These are phyloP conservation scores for Trichopus zeylanicus DNA, from an alignment of 116 monocot species.

Conservation along the genomic window DNA sequence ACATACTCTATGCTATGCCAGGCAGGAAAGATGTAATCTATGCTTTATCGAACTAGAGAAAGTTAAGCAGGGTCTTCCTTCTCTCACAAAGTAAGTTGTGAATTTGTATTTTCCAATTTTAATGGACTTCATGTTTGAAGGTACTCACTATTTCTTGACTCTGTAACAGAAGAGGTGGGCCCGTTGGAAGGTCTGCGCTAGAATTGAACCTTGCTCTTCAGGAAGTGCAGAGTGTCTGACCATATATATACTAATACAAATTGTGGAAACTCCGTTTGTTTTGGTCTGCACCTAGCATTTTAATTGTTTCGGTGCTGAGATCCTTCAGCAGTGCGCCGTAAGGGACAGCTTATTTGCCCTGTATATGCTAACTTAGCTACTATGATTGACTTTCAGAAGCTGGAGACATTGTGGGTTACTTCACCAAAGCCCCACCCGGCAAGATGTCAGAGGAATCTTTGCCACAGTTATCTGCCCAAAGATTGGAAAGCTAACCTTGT, in stretches of 20 bases:
- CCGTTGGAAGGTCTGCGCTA: conserved; percentile 61
- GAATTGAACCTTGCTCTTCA: conserved; percentile 83
- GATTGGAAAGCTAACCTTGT: too few species aligned
- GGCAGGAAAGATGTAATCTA: conserved; percentile 68
- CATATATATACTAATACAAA: conserved; percentile 6
- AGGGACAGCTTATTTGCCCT: neutral
- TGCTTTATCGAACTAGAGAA: conserved; percentile 93
- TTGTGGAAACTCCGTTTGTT: conserved; percentile 1
- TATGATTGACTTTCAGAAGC: too few species aligned
- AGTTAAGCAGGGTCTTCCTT: conserved; percentile 45
- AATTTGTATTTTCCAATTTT: neutral
- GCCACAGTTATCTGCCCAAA: too few species aligned
- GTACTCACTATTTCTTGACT: neutral
- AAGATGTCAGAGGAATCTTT: too few species aligned
- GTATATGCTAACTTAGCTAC: conserved; percentile 1
- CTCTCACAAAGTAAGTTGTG: conserved; percentile 53
- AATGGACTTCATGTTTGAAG: neutral
- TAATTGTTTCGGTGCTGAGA: neutral
- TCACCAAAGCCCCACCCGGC: too few species aligned
- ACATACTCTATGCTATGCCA: conserved; percentile 10
- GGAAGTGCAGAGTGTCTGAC: conserved; percentile 25
- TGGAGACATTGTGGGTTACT: too few species aligned
- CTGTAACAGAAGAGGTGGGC: conserved; percentile 68
- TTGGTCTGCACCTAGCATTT: too few species aligned
- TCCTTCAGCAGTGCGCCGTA: neutral